Evolutionary conservation across 1,284 basidiomycete species (phyloP), one percentile per base, ranked within the genome.

Genomic region (Rhodotorula mucilaginosa): DNA sequence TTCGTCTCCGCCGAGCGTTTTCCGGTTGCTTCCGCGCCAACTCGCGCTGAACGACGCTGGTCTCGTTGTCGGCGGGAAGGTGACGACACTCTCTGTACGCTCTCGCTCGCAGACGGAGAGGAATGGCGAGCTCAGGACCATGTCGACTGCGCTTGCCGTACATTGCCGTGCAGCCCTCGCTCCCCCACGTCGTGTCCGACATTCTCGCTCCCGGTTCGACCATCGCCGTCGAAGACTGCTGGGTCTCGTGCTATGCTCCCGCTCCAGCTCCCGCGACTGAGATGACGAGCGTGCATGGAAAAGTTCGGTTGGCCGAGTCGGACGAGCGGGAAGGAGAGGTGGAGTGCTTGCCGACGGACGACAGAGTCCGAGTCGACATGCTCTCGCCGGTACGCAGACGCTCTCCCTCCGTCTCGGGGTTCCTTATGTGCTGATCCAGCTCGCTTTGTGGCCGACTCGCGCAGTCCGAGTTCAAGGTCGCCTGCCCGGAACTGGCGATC

Each of bases 211-310:
- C 67, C 3, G 1, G n/a, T 2, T 88, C 86, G 12, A 66, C 84
- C 6, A 81, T 89, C 7, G 84, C 87, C 0, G 81, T 80, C 4
- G 89, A 91, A 70, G 84, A 84, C 59, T 85, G 88, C 76, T 91
- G 89, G 89, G 80, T 90, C 4, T 90, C 89, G 0, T 88, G 87
- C 80, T 91, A 91, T 81, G 39, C n/a, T 8, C 13, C 54, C 8
- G 26, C 6, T 16, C 21, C 34, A 34, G 31, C 31, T 4, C 7
- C n/a, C 5, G 16, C 6, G 19, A 44, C 72, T 21, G 74, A 71
- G 2, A 85, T 85, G 58, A 68, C 78, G 1, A 87, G 87, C 3
- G 83, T 89, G 2, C 89, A 90, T 74, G 85, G 86, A 15, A 87
- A 86, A 79, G 82, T 88, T 29, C 79, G 81, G 39, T 84, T 85